A percentile compares a stretch with the other conserved stretches of the same genome.
These are phyloP conservation scores for Xylaria sp. DNA, from an alignment of 2,329 filamentous ascomycete genomes.

Conservation along the genomic window DNA sequence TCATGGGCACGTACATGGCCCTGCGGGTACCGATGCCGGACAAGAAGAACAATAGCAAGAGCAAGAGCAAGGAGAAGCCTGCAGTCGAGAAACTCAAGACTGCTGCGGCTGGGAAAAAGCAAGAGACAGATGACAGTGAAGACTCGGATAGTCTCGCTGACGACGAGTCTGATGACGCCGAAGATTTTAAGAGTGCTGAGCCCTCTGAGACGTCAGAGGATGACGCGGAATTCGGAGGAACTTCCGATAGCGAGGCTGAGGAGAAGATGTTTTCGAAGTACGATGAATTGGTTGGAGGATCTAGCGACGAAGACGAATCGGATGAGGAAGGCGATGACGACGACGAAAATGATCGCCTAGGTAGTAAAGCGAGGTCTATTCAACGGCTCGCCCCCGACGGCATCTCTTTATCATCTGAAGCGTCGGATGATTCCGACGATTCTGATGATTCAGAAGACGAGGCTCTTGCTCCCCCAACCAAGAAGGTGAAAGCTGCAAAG, in stretches of 20 bases:
- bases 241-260: constrained; percentile 48
- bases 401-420: constrained; percentile 45
- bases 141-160: constrained; percentile 36
- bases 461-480: constrained; percentile 44
- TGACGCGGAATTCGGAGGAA: constrained; percentile 42
- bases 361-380: constrained; percentile 44
- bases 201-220: constrained; percentile 40
- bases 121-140: constrained; percentile 36
- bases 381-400: constrained; percentile 40
- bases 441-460: constrained; percentile 47
- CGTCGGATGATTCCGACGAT: constrained; percentile 46
- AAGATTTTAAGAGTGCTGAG: constrained; percentile 43
- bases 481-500: constrained; percentile 47
- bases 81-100: constrained; percentile 14
- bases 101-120: constrained; percentile 32
- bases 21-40: constrained; percentile 62
- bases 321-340: constrained; percentile 52
- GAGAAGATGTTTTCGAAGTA: constrained; percentile 58
- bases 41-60: constrained; percentile 52
- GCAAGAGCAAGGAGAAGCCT: constrained; percentile 48
- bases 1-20: constrained; percentile 60
- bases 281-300: constrained; percentile 59
- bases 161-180: constrained; percentile 42
- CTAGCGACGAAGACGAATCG: constrained; percentile 56
- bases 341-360: constrained; percentile 44